Conservation (phyloP, 169 alveolate species). For the Plasmodium knowlesi region DNA sequence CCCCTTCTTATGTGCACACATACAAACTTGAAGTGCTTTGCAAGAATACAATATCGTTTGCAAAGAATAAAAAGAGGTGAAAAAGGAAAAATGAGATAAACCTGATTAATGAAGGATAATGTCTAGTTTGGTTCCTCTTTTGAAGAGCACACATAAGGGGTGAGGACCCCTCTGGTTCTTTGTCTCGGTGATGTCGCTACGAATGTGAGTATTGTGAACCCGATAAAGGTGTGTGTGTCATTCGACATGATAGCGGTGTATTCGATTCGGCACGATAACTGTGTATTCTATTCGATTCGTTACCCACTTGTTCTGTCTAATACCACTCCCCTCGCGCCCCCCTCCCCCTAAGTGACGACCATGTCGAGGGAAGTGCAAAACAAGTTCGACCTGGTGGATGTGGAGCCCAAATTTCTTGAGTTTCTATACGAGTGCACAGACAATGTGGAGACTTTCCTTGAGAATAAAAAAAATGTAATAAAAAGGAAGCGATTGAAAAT, state of each 20-base stretch:
- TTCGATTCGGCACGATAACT: neutral
- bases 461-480: conserved; percentile 28
- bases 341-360: neutral
- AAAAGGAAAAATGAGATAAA: neutral
- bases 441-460: conserved; percentile 15
- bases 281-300: neutral
- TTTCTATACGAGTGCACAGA: conserved; percentile 41
- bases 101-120: neutral
- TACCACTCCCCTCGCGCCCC: neutral
- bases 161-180: neutral
- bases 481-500: conserved; percentile 38
- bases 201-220: neutral
- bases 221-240: neutral
- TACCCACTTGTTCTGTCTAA: neutral
- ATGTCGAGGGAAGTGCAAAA: conserved; percentile 18
- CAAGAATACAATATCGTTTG: neutral
- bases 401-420: conserved; percentile 38
- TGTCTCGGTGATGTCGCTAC: neutral
- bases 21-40: neutral
- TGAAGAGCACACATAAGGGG: neutral
- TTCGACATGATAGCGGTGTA: neutral
- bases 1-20: neutral
- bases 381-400: conserved; percentile 47
- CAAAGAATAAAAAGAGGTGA: neutral
- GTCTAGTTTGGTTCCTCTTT: neutral